Percentiles rank a stretch among this genome's conserved stretches.
Conservation (phyloP, 2,329 filamentous ascomycete species). For the Grosmannia penicillata region DNA sequence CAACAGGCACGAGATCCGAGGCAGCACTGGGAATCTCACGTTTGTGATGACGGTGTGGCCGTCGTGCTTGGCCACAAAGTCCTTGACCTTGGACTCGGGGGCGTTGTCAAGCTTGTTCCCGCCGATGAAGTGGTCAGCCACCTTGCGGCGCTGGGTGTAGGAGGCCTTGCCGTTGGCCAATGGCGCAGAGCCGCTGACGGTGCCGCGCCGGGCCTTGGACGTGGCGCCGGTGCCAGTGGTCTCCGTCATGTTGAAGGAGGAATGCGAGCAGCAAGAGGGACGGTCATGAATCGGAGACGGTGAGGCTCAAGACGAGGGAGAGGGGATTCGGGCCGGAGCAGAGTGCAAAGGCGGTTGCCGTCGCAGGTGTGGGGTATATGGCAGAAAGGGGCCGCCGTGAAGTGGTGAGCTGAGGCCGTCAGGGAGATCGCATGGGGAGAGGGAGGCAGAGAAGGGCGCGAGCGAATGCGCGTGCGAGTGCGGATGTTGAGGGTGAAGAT, state of each 20-base stretch:
- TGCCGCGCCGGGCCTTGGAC: constrained; percentile 10
- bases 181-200: constrained; percentile 30
- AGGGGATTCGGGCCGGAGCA: too few relatives aligned
- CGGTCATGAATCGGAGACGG: background rate
- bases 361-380: too few relatives aligned
- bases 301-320: too few relatives aligned
- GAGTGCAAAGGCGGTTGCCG: too few relatives aligned
- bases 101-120: constrained; percentile 79
- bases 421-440: too few relatives aligned
- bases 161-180: constrained; percentile 44
- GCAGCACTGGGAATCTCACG: constrained; percentile 56
- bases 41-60: constrained; percentile 98
- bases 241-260: constrained; percentile 29
- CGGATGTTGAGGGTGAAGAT: too few relatives aligned
- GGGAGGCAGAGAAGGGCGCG: too few relatives aligned
- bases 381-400: too few relatives aligned
- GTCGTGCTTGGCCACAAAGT: constrained; percentile 79
- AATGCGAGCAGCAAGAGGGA: background rate
- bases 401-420: too few relatives aligned
- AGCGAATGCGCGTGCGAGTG: too few relatives aligned
- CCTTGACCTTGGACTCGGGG: constrained; percentile 75
- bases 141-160: constrained; percentile 65
- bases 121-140: constrained; percentile 91
- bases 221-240: constrained; percentile 23
- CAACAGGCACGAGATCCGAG: background rate